Conservation (phyloP, 352 stramenopile species). For the Phytopythium delawarense region DNA sequence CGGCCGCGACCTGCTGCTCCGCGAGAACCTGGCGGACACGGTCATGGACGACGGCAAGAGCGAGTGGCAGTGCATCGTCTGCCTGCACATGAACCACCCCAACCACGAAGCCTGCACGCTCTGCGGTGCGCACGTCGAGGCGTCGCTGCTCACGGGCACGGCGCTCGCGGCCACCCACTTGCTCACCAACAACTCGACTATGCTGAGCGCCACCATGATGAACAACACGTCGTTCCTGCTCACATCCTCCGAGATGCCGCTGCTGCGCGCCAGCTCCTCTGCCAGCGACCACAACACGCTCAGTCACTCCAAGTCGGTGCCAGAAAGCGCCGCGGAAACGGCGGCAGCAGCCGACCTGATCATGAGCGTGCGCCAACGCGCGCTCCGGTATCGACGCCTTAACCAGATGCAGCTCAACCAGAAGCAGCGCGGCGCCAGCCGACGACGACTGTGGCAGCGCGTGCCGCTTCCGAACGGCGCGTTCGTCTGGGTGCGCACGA, state of each 20-base stretch:
- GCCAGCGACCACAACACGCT: background rate
- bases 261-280: constrained; percentile 15
- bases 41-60: constrained; percentile 50
- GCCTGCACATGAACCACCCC: constrained; percentile 70
- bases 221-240: constrained; percentile 12
- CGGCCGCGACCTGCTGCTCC: constrained; percentile 40
- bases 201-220: constrained; percentile 20
- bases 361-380: constrained; percentile 44
- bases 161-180: constrained; percentile 20
- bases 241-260: constrained; percentile 15
- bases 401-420: constrained; percentile 71
- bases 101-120: constrained; percentile 54
- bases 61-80: constrained; percentile 77
- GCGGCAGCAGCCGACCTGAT: constrained; percentile 21
- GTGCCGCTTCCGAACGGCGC: constrained; percentile 47
- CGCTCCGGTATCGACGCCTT: constrained; percentile 50
- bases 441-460: constrained; percentile 56
- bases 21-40: constrained; percentile 65
- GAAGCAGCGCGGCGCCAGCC: constrained; percentile 51
- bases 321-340: background rate
- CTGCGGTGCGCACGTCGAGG: constrained; percentile 59
- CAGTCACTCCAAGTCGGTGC: background rate
- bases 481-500: constrained; percentile 63
- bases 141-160: constrained; percentile 36
- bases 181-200: constrained; percentile 6